Conservation (phyloP, 2,329 filamentous ascomycete species). For the Hypomyces perniciosus region DNA sequence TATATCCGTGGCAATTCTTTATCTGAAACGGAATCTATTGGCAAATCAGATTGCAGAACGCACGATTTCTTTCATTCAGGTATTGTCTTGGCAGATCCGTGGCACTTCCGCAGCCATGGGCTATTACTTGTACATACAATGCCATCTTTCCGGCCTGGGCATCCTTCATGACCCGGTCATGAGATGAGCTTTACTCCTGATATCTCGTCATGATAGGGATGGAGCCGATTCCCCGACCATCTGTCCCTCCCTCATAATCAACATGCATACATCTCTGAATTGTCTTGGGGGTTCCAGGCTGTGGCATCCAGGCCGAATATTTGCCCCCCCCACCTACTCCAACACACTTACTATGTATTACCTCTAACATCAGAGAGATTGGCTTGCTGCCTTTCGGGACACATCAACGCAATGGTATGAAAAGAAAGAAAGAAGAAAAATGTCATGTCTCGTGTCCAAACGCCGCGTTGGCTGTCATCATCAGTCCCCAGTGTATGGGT, state of each 20-base stretch:
- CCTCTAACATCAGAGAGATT: neutral
- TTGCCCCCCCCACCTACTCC: neutral
- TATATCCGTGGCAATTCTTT: neutral
- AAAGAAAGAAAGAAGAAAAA: neutral
- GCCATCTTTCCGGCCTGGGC: too few relatives aligned
- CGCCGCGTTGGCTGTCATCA: neutral
- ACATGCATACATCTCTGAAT: too few relatives aligned
- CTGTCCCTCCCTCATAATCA: too few relatives aligned
- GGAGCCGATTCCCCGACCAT: too few relatives aligned
- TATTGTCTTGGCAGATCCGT: neutral
- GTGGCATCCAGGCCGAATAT: too few relatives aligned
- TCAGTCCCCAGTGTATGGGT: neutral
- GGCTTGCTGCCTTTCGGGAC: neutral
- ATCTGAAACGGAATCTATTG: neutral
- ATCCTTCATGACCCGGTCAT: too few relatives aligned
- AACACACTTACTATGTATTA: neutral
- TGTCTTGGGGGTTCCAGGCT: neutral
- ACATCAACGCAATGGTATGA: neutral
- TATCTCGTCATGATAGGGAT: too few relatives aligned
- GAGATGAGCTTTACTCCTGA: too few relatives aligned
- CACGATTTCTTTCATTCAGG: neutral
- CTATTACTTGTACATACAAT: too few relatives aligned
- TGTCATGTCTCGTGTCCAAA: neutral
- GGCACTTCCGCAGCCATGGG: too few relatives aligned
- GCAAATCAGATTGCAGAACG: neutral